Evolutionary conservation across 2,329 filamentous ascomycete species (phyloP).

Genomic region (Cladosporium cucumerinum): DNA sequence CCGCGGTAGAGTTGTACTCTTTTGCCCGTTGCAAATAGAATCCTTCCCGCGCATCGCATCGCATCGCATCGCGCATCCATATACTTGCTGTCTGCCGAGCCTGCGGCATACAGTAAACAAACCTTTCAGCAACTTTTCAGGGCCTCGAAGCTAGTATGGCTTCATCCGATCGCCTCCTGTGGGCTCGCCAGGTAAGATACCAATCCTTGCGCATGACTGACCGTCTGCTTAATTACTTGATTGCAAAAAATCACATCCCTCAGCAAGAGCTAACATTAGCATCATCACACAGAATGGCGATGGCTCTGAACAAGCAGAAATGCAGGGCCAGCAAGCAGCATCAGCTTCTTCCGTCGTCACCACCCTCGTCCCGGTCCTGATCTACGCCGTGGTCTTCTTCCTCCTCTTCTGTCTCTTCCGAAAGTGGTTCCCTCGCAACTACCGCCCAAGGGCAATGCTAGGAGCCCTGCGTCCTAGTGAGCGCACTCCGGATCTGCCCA

Average conservation of each 20-base stretch:
- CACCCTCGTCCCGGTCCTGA: slow-evolving; percentile 35
- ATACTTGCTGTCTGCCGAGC: not conserved
- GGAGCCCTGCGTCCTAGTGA: slow-evolving; percentile 41
- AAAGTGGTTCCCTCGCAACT: slow-evolving; percentile 43
- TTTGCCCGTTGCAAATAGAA: not conserved
- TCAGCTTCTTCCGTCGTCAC: slow-evolving; percentile 36
- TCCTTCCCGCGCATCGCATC: not conserved
- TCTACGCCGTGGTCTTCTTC: slow-evolving; percentile 35
- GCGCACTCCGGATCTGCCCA: slow-evolving; percentile 38
- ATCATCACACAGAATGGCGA: slow-evolving; percentile 2
- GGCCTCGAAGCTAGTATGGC: not conserved
- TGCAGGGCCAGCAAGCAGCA: slow-evolving; percentile 19
- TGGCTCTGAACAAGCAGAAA: slow-evolving; percentile 7
- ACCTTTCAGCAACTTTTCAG: not conserved
- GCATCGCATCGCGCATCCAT: not conserved
- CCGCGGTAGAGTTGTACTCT: not conserved
- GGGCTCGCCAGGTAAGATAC: slow-evolving; percentile 4
- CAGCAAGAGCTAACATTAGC: not conserved
- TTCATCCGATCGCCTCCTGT: slow-evolving; percentile 7
- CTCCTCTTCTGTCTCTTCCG: slow-evolving; percentile 42
- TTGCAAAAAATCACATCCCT: not conserved
- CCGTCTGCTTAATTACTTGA: too few species aligned
- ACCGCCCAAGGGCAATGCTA: slow-evolving; percentile 45
- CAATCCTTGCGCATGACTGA: not conserved
- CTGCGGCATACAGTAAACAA: not conserved